Evolutionary conservation across 1,284 basidiomycete genomes (phyloP), one percentile per base, ranked within the genome.

Genomic region (Caloboletus firmus): DNA sequence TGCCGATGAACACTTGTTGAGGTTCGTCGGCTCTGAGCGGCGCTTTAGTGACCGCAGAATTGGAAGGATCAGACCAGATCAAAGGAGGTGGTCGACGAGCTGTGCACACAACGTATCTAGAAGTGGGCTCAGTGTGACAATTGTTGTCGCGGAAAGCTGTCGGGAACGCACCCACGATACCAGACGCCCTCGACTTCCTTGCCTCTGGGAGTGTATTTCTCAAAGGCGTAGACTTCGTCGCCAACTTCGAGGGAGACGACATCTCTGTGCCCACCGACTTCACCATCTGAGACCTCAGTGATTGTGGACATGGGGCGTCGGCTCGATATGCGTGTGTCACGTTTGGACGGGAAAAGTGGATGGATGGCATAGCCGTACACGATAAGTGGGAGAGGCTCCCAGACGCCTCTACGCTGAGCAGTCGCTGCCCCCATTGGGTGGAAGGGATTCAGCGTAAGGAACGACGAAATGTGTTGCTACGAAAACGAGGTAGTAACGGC

Each of bases 171-270:
- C 93, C 93, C 93, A 79, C 93, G 78, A 71, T 93, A 95, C 93
- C 93, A 95, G 10, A 87, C 72, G 24, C 85, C 85, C 52, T 92
- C 89, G 15, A 83, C 82, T 61, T 89, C 87, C 65, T 86, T 89
- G 58, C 79, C 81, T 55, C 75, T 78, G 26, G 87, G 87, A 0
- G 80, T 85, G 70, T 93, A 95, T 69, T 87, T 87, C 74, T 97
- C 94, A 66, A 97, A 96, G 24, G 94, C 93, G 74, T 98, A 98
- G 36, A 98, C 87, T 70, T 98, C 95, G 70, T 98, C 95, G 48
- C 96, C 96, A 22, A 98, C 87, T 60, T 92, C 90, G 48, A 92
- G 78, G 17, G 84, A 81, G 34, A 91, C 89, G n/a, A 91, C 85
- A 56, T 91, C 88, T 53, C 83, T 79, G 72, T 87, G 80, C 0